Evolutionary conservation across 2,329 filamentous ascomycete species (phyloP).

Genomic region (Thelonectria discophora): DNA sequence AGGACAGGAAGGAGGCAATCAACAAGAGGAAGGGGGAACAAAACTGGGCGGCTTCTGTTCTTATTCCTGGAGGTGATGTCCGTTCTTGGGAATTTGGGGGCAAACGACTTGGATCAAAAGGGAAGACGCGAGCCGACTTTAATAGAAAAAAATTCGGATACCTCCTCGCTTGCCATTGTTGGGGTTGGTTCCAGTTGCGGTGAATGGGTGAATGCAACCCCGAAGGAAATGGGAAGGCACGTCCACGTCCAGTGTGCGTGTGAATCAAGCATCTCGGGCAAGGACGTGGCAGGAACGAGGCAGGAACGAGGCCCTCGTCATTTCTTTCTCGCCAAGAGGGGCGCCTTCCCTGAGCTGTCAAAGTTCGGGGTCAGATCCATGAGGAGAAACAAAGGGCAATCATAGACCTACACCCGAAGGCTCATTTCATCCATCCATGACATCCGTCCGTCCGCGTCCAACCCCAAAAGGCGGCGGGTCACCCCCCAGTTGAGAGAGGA

Average conservation of each 20-base stretch:
- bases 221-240: constrained; percentile 9
- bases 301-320: too few species aligned
- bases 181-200: constrained; percentile 9
- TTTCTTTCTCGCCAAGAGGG: not conserved
- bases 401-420: constrained; percentile 3
- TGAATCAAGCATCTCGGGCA: too few species aligned
- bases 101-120: not conserved
- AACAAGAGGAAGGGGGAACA: not conserved
- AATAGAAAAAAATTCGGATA: constrained; percentile 28
- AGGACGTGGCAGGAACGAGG: too few species aligned
- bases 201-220: constrained; percentile 25
- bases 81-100: not conserved
- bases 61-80: not conserved
- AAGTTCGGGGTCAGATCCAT: not conserved
- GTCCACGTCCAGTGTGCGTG: too few species aligned
- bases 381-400: not conserved
- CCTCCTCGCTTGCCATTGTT: constrained; percentile 23
- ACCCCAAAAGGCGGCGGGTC: constrained; percentile 22
- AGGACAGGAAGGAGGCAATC: constrained; percentile 3
- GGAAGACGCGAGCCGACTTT: constrained; percentile 27
- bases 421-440: constrained; percentile 29
- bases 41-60: not conserved
- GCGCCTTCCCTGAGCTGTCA: constrained; percentile 13
- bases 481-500: constrained; percentile 1
- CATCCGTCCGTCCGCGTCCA: constrained; percentile 33